phyloP scores from a whole-genome alignment of 2,329 filamentous ascomycete genomes.

The Gaeumannomyces sp. region DNA sequence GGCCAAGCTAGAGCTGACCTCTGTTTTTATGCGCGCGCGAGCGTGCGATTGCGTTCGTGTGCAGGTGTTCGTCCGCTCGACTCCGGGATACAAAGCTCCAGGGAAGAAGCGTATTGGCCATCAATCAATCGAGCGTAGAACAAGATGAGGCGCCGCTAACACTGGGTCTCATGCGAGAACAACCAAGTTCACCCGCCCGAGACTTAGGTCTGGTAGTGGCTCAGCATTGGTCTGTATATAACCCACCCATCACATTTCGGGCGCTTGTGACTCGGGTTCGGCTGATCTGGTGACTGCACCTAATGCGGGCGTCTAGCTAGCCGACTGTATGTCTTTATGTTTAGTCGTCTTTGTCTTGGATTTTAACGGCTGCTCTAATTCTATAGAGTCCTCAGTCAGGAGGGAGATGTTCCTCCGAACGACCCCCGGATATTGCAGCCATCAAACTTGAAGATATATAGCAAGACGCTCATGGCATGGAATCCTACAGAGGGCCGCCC shows the following conservation, averaged over 20 bases:
- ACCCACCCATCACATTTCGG: not conserved
- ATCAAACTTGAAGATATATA: not conserved
- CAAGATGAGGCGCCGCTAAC: not conserved
- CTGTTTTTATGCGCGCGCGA: not conserved
- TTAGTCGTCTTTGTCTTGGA: not conserved
- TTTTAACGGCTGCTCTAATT: not conserved
- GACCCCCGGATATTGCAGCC: not conserved
- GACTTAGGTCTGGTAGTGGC: not conserved
- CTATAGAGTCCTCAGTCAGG: not conserved
- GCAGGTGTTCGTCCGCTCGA: not conserved
- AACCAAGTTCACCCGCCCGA: not conserved
- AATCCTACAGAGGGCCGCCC: not conserved
- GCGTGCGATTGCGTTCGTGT: too few species aligned
- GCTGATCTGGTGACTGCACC: not conserved
- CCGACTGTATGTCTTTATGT: not conserved
- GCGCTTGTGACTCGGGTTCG: not conserved
- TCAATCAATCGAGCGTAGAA: not conserved
- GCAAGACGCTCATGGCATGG: not conserved
- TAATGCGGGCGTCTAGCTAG: not conserved
- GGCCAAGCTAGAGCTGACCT: constrained; percentile 1
- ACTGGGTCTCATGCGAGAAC: not conserved
- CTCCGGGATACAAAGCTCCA: not conserved
- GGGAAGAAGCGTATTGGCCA: not conserved
- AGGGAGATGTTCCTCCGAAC: not conserved
- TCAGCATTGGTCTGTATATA: not conserved